Evolutionary conservation across 2,329 filamentous ascomycete species (phyloP).

Genomic region (Teratosphaeria destructans): DNA sequence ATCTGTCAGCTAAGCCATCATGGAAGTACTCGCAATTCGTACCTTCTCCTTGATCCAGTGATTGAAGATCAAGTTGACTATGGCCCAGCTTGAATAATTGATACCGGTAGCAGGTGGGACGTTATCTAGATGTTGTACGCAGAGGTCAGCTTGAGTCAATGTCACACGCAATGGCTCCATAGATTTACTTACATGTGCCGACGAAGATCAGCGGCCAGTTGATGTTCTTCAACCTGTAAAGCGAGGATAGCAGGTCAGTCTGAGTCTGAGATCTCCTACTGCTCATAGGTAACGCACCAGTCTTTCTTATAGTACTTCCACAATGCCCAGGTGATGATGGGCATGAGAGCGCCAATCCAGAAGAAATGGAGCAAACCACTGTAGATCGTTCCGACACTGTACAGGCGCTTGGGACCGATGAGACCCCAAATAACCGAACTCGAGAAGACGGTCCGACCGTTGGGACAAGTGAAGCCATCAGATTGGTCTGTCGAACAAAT

Average conservation of each 20-base stretch:
- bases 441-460: conserved; percentile 36
- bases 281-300: conserved; percentile 5
- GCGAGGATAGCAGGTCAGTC: neutral
- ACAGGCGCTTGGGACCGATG: conserved; percentile 40
- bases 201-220: conserved; percentile 63
- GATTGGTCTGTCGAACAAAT: conserved; percentile 33
- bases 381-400: conserved; percentile 39
- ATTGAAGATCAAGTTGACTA: conserved; percentile 18
- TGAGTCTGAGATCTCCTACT: conserved; percentile 14
- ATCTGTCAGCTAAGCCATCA: conserved; percentile 33
- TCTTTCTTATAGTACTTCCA: conserved; percentile 28
- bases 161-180: no score
- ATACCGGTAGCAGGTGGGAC: conserved; percentile 69
- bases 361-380: conserved; percentile 41
- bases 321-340: conserved; percentile 32
- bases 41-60: conserved; percentile 38
- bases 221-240: conserved; percentile 12
- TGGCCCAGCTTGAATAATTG: conserved; percentile 78
- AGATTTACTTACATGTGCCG: conserved; percentile 6
- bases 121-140: neutral
- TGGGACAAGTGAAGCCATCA: conserved; percentile 39
- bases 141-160: no score
- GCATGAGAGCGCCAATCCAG: conserved; percentile 38
- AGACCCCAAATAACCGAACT: conserved; percentile 32
- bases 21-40: conserved; percentile 56